phyloP scores from a whole-genome alignment of 1,139 yeast genomes.

The Suhomyces ambrosiae region DNA sequence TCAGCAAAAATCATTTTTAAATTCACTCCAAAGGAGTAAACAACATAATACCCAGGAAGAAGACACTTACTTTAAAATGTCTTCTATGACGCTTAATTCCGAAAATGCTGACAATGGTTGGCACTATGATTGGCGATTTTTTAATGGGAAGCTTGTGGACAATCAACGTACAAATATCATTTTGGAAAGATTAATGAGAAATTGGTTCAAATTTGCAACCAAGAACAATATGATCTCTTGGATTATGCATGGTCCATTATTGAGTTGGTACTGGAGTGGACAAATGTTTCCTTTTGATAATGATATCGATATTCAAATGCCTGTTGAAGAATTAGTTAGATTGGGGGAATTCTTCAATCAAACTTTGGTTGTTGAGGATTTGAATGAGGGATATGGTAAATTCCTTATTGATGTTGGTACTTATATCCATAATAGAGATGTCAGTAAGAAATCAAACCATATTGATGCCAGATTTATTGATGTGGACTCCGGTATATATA shows the following conservation, averaged over 20 bases:
- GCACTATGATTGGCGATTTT: constrained; percentile 27
- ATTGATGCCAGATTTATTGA: constrained; percentile 33
- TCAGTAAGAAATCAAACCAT: constrained; percentile 23
- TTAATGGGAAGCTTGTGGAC: constrained; percentile 21
- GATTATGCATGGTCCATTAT: constrained; percentile 26
- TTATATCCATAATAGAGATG: constrained; percentile 26
- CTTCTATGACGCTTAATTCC: constrained; percentile 18
- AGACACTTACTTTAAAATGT: constrained; percentile 23
- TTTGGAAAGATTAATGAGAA: constrained; percentile 35
- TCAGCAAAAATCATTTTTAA: constrained; percentile 22
- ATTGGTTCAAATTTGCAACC: constrained; percentile 38
- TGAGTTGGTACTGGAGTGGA: constrained; percentile 28
- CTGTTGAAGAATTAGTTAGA: constrained; percentile 20
- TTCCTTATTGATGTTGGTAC: constrained; percentile 30
- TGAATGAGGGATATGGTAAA: constrained; percentile 29
- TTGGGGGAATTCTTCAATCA: constrained; percentile 22
- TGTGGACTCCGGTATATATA: constrained; percentile 30
- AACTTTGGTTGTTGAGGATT: constrained; percentile 27
- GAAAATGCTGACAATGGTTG: constrained; percentile 24
- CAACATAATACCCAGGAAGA: constrained; percentile 16
- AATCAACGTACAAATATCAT: constrained; percentile 24
- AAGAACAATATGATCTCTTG: constrained; percentile 34
- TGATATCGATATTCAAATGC: constrained; percentile 27
- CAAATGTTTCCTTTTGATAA: constrained; percentile 25
- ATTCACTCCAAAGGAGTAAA: constrained; percentile 23